Conservation (phyloP, 2,329 filamentous ascomycete species). For the Sporothrix mexicana region DNA sequence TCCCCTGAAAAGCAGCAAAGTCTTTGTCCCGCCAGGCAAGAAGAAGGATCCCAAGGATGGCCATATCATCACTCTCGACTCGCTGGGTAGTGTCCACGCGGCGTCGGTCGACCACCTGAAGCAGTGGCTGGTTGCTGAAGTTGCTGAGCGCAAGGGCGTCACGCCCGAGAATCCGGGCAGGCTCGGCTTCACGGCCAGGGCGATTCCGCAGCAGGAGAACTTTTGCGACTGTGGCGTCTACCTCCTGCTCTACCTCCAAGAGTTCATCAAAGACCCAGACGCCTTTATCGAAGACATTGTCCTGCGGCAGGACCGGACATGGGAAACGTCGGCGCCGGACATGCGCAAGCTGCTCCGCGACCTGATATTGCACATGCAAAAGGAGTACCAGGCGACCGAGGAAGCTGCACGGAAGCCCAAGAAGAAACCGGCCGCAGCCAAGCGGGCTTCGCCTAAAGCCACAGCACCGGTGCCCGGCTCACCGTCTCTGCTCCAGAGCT, state of each 20-base stretch:
- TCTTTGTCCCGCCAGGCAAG: slow-evolving; percentile 43
- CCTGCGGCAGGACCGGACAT: slow-evolving; percentile 57
- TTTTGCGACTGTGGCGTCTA: slow-evolving; percentile 90
- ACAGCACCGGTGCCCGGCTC: not conserved
- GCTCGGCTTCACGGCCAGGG: slow-evolving; percentile 69
- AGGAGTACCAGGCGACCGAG: slow-evolving; percentile 57
- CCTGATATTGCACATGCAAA: slow-evolving; percentile 67
- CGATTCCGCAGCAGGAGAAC: slow-evolving; percentile 81
- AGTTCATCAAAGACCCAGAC: slow-evolving; percentile 78
- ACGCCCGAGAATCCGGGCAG: slow-evolving; percentile 47
- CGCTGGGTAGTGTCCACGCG: slow-evolving; percentile 70
- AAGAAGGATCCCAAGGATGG: slow-evolving; percentile 62
- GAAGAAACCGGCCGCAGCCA: not conserved
- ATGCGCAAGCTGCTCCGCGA: slow-evolving; percentile 71
- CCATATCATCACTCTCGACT: slow-evolving; percentile 86
- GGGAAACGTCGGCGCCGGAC: slow-evolving; percentile 61
- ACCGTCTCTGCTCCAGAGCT: slow-evolving; percentile 1
- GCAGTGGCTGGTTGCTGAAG: slow-evolving; percentile 78
- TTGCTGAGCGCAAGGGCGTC: slow-evolving; percentile 62
- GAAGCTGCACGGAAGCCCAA: slow-evolving; percentile 46
- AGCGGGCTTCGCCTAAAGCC: no score
- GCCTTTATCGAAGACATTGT: slow-evolving; percentile 71
- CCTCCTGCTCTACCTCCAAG: slow-evolving; percentile 80
- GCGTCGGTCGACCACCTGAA: slow-evolving; percentile 71
- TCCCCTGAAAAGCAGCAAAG: slow-evolving; percentile 42